Evolutionary conservation across 257 asterid species (phyloP).

Genomic region (Marsdenia floribunda): DNA sequence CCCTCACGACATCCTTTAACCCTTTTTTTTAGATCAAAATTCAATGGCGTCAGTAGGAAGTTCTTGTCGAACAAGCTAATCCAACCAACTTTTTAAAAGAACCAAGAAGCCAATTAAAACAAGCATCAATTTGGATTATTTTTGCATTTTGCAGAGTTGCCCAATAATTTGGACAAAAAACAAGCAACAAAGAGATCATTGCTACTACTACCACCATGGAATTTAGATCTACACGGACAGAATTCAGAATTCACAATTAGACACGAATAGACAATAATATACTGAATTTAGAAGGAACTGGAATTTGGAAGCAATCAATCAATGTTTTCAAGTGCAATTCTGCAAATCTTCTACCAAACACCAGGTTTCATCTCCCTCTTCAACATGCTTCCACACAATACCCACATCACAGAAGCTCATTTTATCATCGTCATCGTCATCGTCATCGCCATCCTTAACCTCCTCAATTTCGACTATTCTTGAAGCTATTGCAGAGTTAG

Average conservation of each 20-base stretch:
- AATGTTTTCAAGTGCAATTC: not conserved
- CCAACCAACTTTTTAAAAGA: not conserved
- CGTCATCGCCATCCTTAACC: slow-evolving; percentile 16
- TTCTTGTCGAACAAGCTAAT: not conserved
- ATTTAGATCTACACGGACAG: not conserved
- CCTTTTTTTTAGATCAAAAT: not conserved
- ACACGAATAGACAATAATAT: not conserved
- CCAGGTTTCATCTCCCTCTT: slow-evolving; percentile 69
- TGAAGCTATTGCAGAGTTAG: slow-evolving; percentile 3
- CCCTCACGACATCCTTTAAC: not conserved
- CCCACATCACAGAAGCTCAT: slow-evolving; percentile 42
- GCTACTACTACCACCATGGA: not conserved
- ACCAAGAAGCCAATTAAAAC: not conserved
- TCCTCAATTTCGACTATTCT: slow-evolving; percentile 16
- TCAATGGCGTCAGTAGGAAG: not conserved
- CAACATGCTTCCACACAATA: slow-evolving; percentile 32
- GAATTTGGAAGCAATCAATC: not conserved
- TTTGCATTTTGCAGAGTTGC: not conserved
- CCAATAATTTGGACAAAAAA: not conserved
- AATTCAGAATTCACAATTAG: slow-evolving; percentile 3
- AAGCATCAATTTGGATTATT: not conserved
- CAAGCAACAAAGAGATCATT: not conserved
- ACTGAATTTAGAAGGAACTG: not conserved
- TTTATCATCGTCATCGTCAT: slow-evolving; percentile 20
- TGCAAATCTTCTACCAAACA: slow-evolving; percentile 51